phyloP scores from a whole-genome alignment of 1,284 basidiomycete species.

The Ustilago vetiveriae region DNA sequence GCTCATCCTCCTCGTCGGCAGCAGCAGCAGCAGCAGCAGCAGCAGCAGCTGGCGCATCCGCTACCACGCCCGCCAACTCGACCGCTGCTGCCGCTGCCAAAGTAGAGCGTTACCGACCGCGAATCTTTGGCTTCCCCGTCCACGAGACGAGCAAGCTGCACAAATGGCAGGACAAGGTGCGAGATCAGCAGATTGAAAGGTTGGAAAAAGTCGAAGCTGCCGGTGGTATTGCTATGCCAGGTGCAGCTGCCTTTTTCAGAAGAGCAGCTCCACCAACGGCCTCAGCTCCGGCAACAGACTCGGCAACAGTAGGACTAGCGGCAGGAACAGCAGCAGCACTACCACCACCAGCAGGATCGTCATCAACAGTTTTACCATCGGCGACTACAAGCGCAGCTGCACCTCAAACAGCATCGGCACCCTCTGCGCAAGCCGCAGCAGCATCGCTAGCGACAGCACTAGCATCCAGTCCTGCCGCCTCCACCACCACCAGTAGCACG shows the following conservation, averaged over 20 bases:
- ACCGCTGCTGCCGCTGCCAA: conserved; percentile 48
- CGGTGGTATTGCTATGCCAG: conserved; percentile 37
- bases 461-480: no score
- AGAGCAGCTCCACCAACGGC: conserved; percentile 8
- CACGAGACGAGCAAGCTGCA: conserved; percentile 64
- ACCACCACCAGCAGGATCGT: neutral
- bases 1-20: conserved; percentile 5
- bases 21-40: conserved; percentile 13
- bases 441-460: neutral
- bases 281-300: conserved; percentile 1
- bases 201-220: conserved; percentile 50
- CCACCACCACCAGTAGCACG: conserved; percentile 4
- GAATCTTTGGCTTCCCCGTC: conserved; percentile 67
- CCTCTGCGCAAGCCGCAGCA: neutral
- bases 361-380: neutral
- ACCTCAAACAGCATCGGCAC: conserved; percentile 3
- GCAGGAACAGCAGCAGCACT: conserved; percentile 1
- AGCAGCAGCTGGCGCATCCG: conserved; percentile 6
- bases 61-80: conserved; percentile 15
- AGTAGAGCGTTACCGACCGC: conserved; percentile 62
- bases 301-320: conserved; percentile 2
- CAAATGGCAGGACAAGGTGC: conserved; percentile 62
- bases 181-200: conserved; percentile 54
- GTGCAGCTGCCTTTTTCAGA: conserved; percentile 37
- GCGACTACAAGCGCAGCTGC: no score